phyloP scores from a whole-genome alignment of 148 eudicot species.

The Fagopyrum esculentum region DNA sequence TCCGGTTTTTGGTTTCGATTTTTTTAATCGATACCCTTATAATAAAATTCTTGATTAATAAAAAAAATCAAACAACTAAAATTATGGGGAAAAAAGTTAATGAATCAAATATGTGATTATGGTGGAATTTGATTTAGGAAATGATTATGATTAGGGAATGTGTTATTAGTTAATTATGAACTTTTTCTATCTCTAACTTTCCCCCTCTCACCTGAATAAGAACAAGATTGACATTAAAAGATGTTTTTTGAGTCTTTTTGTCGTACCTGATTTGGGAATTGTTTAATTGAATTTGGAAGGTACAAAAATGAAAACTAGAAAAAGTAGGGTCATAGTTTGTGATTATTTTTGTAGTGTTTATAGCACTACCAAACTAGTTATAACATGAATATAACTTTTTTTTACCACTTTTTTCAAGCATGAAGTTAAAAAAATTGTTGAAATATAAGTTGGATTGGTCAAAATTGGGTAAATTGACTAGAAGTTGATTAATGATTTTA shows the following conservation, averaged over 20 bases:
- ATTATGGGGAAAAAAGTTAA: too few species aligned
- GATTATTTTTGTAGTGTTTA: background rate
- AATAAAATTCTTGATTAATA: too few species aligned
- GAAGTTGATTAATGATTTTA: background rate
- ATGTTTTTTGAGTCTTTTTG: background rate
- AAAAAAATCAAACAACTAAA: too few species aligned
- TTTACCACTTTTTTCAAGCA: background rate
- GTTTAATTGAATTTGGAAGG: background rate
- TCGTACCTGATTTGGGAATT: background rate
- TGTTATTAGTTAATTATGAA: background rate
- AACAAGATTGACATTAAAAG: background rate
- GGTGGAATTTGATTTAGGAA: background rate
- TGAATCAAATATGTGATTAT: background rate
- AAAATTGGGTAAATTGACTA: background rate
- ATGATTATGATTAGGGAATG: slow-evolving; percentile 11
- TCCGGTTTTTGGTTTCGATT: too few species aligned
- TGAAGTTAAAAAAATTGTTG: background rate
- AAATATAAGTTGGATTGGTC: slow-evolving; percentile 1
- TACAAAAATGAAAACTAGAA: background rate
- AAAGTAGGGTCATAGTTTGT: background rate
- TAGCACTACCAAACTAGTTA: background rate
- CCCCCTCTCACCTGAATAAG: background rate
- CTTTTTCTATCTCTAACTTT: slow-evolving; percentile 1
- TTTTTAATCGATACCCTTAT: too few species aligned
- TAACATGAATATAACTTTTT: background rate